These are phyloP conservation scores for Hirschioporus abietinus DNA, from an alignment of 768 basidiomycete genomes.

Conservation along the genomic window DNA sequence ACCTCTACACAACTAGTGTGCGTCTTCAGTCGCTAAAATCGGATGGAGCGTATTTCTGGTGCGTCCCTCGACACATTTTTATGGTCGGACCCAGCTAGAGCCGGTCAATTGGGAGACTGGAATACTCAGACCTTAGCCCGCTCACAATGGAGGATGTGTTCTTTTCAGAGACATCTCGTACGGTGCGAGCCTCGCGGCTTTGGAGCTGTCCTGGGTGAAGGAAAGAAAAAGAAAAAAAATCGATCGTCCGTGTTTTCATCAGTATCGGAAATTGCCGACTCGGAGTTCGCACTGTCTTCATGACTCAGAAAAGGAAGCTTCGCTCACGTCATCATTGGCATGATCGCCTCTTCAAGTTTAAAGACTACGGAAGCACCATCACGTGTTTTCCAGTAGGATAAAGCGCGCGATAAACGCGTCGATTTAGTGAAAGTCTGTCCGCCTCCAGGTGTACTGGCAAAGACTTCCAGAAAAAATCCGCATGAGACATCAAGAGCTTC, in stretches of 20 bases:
- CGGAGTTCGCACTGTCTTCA: too few relatives aligned
- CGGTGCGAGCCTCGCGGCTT: conserved; percentile 38
- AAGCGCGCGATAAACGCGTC: too few relatives aligned
- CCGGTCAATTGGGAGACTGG: conserved; percentile 22
- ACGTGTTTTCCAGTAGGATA: too few relatives aligned
- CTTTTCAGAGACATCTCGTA: conserved; percentile 18
- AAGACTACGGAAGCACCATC: too few relatives aligned
- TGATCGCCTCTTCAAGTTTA: too few relatives aligned
- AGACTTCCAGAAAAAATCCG: too few relatives aligned
- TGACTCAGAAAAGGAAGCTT: too few relatives aligned
- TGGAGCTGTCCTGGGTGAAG: conserved; percentile 26
- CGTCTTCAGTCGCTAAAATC: not conserved
- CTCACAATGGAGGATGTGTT: conserved; percentile 24
- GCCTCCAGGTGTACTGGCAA: too few relatives aligned
- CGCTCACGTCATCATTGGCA: too few relatives aligned
- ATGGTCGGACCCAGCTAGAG: conserved; percentile 25
- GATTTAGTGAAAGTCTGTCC: too few relatives aligned
- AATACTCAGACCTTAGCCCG: conserved; percentile 37
- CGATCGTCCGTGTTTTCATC: not conserved
- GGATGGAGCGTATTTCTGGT: conserved; percentile 23
- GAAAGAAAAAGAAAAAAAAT: not conserved
- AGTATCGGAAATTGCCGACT: not conserved
- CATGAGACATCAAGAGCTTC: too few relatives aligned
- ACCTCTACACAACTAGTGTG: not conserved
- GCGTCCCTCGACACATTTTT: conserved; percentile 20